phyloP scores from a whole-genome alignment of 305 asterid genomes.

The Solanum hybrid region DNA sequence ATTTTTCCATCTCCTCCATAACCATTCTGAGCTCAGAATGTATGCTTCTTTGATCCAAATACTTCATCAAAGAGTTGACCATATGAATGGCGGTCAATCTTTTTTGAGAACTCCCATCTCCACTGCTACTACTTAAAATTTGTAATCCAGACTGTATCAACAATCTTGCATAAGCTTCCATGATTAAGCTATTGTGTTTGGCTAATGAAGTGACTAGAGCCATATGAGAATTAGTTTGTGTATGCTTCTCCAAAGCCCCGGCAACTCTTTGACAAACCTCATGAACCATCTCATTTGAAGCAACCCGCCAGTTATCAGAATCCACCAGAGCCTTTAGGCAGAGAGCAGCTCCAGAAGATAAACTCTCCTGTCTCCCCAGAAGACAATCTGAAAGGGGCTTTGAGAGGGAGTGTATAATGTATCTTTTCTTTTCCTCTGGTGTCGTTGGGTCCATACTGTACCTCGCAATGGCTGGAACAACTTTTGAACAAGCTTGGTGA shows the following conservation, averaged over 20 bases:
- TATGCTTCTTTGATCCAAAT: slow-evolving; percentile 72
- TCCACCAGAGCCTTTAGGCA: slow-evolving; percentile 82
- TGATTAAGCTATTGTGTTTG: slow-evolving; percentile 60
- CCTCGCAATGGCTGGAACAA: slow-evolving; percentile 88
- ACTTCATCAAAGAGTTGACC: slow-evolving; percentile 76
- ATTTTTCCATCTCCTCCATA: slow-evolving; percentile 74
- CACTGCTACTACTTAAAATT: slow-evolving; percentile 48
- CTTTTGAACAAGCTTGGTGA: slow-evolving; percentile 97
- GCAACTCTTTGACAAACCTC: slow-evolving; percentile 93
- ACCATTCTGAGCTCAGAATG: slow-evolving; percentile 55
- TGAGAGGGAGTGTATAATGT: slow-evolving; percentile 54
- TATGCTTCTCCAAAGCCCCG: slow-evolving; percentile 74
- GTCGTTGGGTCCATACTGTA: slow-evolving; percentile 84
- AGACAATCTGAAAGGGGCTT: slow-evolving; percentile 86
- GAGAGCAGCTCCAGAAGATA: slow-evolving; percentile 91
- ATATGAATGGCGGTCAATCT: slow-evolving; percentile 81
- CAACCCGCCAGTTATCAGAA: slow-evolving; percentile 84
- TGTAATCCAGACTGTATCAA: slow-evolving; percentile 56
- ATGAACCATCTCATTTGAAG: slow-evolving; percentile 79
- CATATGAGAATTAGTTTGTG: slow-evolving; percentile 67
- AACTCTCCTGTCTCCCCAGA: slow-evolving; percentile 61
- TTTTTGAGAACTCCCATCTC: slow-evolving; percentile 71
- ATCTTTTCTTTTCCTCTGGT: slow-evolving; percentile 60
- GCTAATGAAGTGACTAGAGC: slow-evolving; percentile 75
- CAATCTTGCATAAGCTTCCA: slow-evolving; percentile 83